These are phyloP conservation scores for Fremontodendron californicum DNA, from an alignment of 345 rosid species.

Conservation along the genomic window DNA sequence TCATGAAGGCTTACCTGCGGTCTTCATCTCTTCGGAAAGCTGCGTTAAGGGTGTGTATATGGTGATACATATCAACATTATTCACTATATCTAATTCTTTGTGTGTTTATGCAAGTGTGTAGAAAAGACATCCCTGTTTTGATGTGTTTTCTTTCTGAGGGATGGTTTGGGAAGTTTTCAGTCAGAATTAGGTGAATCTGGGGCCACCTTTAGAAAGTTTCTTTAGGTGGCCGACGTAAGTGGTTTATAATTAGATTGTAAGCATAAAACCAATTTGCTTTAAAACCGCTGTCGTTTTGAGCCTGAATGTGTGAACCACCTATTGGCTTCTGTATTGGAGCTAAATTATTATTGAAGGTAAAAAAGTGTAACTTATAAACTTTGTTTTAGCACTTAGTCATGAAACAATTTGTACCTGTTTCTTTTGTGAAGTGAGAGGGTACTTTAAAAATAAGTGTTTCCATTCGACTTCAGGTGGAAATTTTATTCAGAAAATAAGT, in stretches of 20 bases:
- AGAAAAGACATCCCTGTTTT: not conserved
- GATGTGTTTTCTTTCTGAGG: not conserved
- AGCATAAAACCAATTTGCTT: not conserved
- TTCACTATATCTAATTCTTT: not conserved
- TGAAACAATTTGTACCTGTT: not conserved
- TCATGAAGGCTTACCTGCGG: conserved; percentile 76
- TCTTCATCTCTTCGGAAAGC: conserved; percentile 90
- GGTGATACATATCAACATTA: not conserved
- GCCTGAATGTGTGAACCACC: not conserved
- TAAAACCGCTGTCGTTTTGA: not conserved
- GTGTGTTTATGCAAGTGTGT: not conserved
- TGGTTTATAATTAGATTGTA: not conserved
- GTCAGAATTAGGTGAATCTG: not conserved
- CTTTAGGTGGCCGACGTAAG: not conserved
- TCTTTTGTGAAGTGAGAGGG: not conserved
- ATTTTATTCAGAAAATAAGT: not conserved
- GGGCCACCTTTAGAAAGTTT: not conserved
- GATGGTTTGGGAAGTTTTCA: not conserved
- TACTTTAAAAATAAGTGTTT: not conserved
- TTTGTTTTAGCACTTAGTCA: not conserved
- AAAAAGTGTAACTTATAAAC: not conserved
- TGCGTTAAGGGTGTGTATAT: conserved; percentile 74
- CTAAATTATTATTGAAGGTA: not conserved
- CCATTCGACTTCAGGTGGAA: not conserved
- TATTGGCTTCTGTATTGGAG: not conserved